Conservation (phyloP, 345 rosid species). For the Viola odorata region DNA sequence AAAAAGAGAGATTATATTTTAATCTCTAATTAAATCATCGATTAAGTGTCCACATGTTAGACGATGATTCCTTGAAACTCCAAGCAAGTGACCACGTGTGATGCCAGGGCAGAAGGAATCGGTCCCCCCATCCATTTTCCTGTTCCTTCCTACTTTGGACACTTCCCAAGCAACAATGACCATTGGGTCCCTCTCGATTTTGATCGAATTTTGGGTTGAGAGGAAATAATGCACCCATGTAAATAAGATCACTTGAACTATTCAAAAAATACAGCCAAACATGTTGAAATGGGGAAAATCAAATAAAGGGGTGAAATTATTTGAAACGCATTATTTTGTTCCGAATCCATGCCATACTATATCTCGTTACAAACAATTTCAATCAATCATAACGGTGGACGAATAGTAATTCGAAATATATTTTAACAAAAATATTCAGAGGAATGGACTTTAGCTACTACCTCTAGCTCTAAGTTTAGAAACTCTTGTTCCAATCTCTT, state of each 20-base stretch:
- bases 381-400: too few relatives aligned
- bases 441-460: conserved; percentile 3
- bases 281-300: neutral
- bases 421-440: too few relatives aligned
- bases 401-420: too few relatives aligned
- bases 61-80: conserved; percentile 17
- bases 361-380: too few relatives aligned
- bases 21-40: neutral
- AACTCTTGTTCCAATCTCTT: conserved; percentile 12
- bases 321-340: too few relatives aligned
- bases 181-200: conserved; percentile 17
- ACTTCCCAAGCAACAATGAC: conserved; percentile 24
- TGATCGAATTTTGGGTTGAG: too few relatives aligned
- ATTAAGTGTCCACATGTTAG: conserved; percentile 1
- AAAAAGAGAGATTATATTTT: neutral
- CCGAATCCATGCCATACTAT: too few relatives aligned
- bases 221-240: conserved; percentile 6
- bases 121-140: conserved; percentile 16
- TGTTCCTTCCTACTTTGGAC: conserved; percentile 19
- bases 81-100: conserved; percentile 36
- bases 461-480: neutral
- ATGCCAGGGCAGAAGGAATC: conserved; percentile 30
- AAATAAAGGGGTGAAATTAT: neutral
- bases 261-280: neutral
- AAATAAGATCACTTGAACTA: conserved; percentile 6